Conservation (phyloP, 805 yeast species). For the Spathaspora sp. region DNA sequence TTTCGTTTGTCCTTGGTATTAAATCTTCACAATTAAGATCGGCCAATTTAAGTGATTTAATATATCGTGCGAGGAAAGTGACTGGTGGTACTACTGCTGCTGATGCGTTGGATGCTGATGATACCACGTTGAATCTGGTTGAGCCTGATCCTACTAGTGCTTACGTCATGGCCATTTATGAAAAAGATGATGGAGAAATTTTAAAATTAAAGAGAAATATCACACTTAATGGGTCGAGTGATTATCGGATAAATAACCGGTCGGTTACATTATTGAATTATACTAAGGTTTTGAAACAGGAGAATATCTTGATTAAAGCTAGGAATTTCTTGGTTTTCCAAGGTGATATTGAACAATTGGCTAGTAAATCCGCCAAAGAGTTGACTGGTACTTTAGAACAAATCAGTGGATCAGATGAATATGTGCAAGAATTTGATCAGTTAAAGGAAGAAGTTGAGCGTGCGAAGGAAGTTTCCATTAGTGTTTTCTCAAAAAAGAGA, state of each 20-base stretch:
- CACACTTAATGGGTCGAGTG: slow-evolving; percentile 55
- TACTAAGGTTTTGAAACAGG: slow-evolving; percentile 59
- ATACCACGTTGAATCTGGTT: slow-evolving; percentile 14
- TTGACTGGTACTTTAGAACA: slow-evolving; percentile 73
- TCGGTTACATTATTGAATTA: slow-evolving; percentile 65
- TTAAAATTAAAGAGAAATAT: slow-evolving; percentile 64
- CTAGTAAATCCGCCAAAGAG: slow-evolving; percentile 78
- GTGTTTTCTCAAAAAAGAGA: slow-evolving; percentile 65
- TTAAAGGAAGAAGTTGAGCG: slow-evolving; percentile 61
- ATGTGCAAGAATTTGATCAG: slow-evolving; percentile 59
- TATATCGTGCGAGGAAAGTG: slow-evolving; percentile 60
- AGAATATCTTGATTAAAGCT: slow-evolving; percentile 84
- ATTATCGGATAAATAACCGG: slow-evolving; percentile 61
- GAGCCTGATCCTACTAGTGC: slow-evolving; percentile 51
- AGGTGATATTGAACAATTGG: slow-evolving; percentile 94
- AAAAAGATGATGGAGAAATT: slow-evolving; percentile 55
- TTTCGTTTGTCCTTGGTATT: slow-evolving; percentile 90
- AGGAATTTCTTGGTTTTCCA: slow-evolving; percentile 91
- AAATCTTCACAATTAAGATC: slow-evolving; percentile 75
- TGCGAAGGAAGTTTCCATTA: slow-evolving; percentile 61
- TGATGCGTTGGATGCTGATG: slow-evolving; percentile 6
- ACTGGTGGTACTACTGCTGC: too few relatives aligned
- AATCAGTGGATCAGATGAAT: slow-evolving; percentile 77
- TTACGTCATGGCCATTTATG: slow-evolving; percentile 75
- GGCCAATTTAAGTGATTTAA: slow-evolving; percentile 64